These are phyloP conservation scores for Helenozyma baotianmanensis DNA, from an alignment of 805 yeast species.

Conservation along the genomic window DNA sequence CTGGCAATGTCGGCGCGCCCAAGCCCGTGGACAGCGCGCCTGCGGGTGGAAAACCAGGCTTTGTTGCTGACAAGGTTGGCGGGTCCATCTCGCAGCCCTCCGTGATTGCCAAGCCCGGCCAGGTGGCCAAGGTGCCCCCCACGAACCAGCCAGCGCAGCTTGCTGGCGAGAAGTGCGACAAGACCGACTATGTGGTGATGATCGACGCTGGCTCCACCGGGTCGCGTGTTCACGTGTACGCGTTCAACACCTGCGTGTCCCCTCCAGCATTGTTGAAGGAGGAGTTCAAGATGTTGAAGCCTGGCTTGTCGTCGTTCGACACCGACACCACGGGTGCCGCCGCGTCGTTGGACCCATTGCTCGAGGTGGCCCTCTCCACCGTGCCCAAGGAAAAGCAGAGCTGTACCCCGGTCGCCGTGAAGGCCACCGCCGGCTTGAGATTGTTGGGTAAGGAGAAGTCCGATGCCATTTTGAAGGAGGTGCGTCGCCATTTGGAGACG, in stretches of 20 bases:
- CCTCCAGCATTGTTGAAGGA: slow-evolving; percentile 82
- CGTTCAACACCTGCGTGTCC: slow-evolving; percentile 78
- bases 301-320: slow-evolving; percentile 85
- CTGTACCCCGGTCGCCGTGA: slow-evolving; percentile 93
- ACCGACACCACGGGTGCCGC: slow-evolving; percentile 85
- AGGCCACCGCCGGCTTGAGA: slow-evolving; percentile 97
- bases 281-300: slow-evolving; percentile 81
- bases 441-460: slow-evolving; percentile 75
- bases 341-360: slow-evolving; percentile 75
- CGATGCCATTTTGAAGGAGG: slow-evolving; percentile 66
- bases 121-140: too few relatives aligned
- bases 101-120: too few relatives aligned
- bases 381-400: slow-evolving; percentile 70
- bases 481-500: slow-evolving; percentile 65
- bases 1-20: neutral
- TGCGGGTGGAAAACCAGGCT: too few relatives aligned
- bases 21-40: too few relatives aligned
- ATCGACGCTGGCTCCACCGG: slow-evolving; percentile 98
- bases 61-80: neutral
- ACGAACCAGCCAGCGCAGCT: neutral
- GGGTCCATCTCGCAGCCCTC: too few relatives aligned
- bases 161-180: slow-evolving; percentile 18
- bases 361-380: slow-evolving; percentile 66
- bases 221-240: slow-evolving; percentile 90
- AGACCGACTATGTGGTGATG: slow-evolving; percentile 78